A percentile compares a stretch with the other conserved stretches of the same genome.
phyloP scores from a whole-genome alignment of 108 stramenopile genomes.

The Chaetoceros tenuissimus region DNA sequence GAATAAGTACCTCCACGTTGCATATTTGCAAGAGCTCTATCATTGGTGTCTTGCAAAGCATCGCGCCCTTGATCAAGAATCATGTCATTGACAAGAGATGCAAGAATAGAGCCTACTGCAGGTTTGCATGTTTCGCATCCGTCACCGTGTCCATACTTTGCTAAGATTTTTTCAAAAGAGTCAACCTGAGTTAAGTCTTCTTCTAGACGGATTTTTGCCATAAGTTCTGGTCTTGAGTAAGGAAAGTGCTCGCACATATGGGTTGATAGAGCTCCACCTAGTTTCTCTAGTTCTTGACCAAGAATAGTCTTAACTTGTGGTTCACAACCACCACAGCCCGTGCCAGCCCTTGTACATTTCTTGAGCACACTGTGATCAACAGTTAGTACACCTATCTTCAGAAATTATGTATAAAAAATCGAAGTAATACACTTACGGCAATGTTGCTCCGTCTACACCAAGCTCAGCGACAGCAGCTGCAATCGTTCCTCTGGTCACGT shows the following conservation, averaged over 20 bases:
- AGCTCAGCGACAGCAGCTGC: conserved; percentile 53
- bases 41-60: conserved; percentile 88
- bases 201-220: conserved; percentile 74
- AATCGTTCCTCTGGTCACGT: conserved; percentile 76
- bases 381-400: no score
- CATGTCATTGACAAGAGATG: conserved; percentile 76
- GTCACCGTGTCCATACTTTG: conserved; percentile 75
- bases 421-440: no score
- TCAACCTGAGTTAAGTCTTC: conserved; percentile 52
- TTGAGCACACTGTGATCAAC: no score
- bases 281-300: conserved; percentile 56
- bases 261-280: conserved; percentile 78
- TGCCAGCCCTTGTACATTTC: conserved; percentile 79
- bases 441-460: conserved; percentile 64
- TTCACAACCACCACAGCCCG: conserved; percentile 92
- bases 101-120: conserved; percentile 75
- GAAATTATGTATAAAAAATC: no score
- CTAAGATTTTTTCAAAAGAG: conserved; percentile 79
- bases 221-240: conserved; percentile 80
- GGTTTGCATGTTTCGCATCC: conserved; percentile 93
- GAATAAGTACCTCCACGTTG: conserved; percentile 92
- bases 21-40: conserved; percentile 89
- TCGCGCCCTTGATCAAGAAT: conserved; percentile 66
- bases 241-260: conserved; percentile 86
- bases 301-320: conserved; percentile 77